Base-by-base conservation (phyloP, 148 eudicot species). In the Chenopodium album region DNA sequence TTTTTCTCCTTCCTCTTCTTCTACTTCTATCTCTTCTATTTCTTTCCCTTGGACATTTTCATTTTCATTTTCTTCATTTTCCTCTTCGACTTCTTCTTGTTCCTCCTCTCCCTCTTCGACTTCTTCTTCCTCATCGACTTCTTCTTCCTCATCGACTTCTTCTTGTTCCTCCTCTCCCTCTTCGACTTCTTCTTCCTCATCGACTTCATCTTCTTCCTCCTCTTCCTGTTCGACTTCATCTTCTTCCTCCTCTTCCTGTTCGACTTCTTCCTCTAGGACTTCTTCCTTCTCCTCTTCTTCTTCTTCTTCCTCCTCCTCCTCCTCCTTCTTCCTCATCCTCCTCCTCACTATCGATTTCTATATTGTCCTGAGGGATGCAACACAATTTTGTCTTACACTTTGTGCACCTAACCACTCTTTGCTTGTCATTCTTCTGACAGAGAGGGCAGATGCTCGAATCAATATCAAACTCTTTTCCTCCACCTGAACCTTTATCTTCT, bases 341-440 rank as follows among this genome's bases (percentile, higher is more conserved):
- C 5, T 17, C 62, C 4, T 56, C 62, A 56, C 62, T 4, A 16
- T 17, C 62, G 17, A 56, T 16, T 2, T 19, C 62, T 56, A 14
- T 19, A 56, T 6, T 17, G 3, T 56, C 17, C 22, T 56, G 62
- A 19, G 62, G 62, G 17, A 56, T 56, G 32, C 92, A 90, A 78
- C 73, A 90, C 74, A 89, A 76, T 60, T 90, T 90, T 13, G 65
- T 77, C 41, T 83, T 80, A 75, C 92, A 90, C 7, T 44, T 44
- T 48, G 84, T 85, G 83, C 92, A 90, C 22, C 88, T 73, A 41
- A 87, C 88, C 14, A 89, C 91, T 60, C 81, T 70, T 46, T 82
- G 86, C 71, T 79, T 85, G 74, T 85, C 88, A 75, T 72, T 83
- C 81, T 85, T 85, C 85, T 87, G 90, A 68, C 90, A 88, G 29